phyloP scores from a whole-genome alignment of 2,329 filamentous ascomycete species.

The Colletotrichum lini region DNA sequence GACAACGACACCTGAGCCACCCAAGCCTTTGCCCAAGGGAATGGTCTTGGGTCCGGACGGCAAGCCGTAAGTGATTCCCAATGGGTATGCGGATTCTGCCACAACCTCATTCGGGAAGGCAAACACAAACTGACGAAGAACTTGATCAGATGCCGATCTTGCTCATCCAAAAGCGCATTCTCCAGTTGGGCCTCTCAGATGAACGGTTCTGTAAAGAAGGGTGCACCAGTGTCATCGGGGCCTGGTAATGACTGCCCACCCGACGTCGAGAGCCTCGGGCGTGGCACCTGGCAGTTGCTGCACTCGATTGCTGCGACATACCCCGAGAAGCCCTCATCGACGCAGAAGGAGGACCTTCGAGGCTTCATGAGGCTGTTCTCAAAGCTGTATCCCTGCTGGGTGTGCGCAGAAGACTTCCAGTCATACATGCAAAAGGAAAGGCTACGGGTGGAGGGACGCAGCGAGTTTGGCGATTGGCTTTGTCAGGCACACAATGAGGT shows the following conservation, averaged over 20 bases:
- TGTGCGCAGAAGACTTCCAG: constrained; percentile 93
- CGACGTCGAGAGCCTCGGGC: constrained; percentile 89
- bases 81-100: no score
- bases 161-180: constrained; percentile 70
- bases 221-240: constrained; percentile 51
- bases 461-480: constrained; percentile 86
- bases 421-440: constrained; percentile 81
- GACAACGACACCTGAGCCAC: constrained; percentile 48
- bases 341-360: constrained; percentile 82
- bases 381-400: constrained; percentile 94
- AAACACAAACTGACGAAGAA: constrained; percentile 6
- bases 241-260: constrained; percentile 82
- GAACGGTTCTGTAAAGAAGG: constrained; percentile 57
- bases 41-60: constrained; percentile 84
- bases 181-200: constrained; percentile 71
- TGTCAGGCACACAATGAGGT: constrained; percentile 91
- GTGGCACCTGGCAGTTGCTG: constrained; percentile 92
- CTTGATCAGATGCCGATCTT: constrained; percentile 75
- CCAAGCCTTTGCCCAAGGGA: constrained; percentile 76
- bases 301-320: constrained; percentile 93
- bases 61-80: constrained; percentile 77
- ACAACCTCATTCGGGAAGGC: neutral
- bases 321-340: constrained; percentile 75
- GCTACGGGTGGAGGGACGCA: constrained; percentile 70
- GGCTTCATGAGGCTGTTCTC: constrained; percentile 87